These are phyloP conservation scores for Acacia crassicarpa DNA, from an alignment of 306 rosid genomes.

Conservation along the genomic window DNA sequence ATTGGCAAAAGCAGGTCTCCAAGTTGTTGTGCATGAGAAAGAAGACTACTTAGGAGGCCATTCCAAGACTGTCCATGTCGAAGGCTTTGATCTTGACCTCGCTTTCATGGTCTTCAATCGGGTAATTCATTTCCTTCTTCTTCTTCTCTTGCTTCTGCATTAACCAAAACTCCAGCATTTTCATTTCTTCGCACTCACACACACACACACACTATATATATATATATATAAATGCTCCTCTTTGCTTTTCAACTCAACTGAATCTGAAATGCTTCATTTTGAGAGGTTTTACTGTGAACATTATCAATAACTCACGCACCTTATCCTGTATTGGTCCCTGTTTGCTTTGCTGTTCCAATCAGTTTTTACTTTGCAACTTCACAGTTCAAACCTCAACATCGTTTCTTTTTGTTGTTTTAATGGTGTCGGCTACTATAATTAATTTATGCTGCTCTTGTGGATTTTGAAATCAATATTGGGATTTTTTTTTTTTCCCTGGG, in stretches of 20 bases:
- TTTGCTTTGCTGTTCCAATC: neutral
- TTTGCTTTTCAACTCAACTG: too few relatives aligned
- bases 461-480: neutral
- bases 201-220: too few relatives aligned
- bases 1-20: constrained; percentile 47
- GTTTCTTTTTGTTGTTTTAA: too few relatives aligned
- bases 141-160: neutral
- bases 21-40: constrained; percentile 65
- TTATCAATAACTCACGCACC: neutral
- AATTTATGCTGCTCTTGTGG: neutral
- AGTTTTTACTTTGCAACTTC: neutral
- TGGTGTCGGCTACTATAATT: neutral
- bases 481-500: too few relatives aligned
- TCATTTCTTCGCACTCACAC: too few relatives aligned
- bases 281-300: too few relatives aligned
- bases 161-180: neutral
- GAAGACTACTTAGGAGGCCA: constrained; percentile 76
- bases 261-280: too few relatives aligned
- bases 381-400: too few relatives aligned
- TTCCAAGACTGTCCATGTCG: constrained; percentile 55
- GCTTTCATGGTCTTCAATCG: constrained; percentile 92
- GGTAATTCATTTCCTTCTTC: constrained; percentile 29
- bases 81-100: constrained; percentile 71
- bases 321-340: neutral
- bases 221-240: too few relatives aligned